Conservation (phyloP, 441 rosid genomes). For the Brassica balearica region DNA sequence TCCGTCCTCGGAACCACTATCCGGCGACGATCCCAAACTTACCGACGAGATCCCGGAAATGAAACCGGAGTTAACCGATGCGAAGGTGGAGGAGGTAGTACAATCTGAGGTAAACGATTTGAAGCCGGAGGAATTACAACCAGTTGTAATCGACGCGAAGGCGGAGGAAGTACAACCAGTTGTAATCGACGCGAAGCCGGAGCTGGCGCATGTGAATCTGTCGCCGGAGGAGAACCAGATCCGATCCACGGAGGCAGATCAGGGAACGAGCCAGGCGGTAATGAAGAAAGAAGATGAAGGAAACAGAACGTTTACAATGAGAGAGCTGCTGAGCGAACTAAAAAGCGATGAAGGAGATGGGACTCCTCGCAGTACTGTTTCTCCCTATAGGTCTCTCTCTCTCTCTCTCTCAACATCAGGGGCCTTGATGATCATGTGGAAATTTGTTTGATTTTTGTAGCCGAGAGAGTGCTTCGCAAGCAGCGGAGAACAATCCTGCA, state of each 20-base stretch:
- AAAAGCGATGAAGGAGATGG: constrained; percentile 80
- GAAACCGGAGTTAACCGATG: constrained; percentile 22
- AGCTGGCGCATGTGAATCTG: constrained; percentile 48
- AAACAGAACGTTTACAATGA: constrained; percentile 83
- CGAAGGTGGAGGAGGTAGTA: constrained; percentile 20
- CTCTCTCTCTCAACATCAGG: neutral
- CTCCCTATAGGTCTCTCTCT: constrained; percentile 63
- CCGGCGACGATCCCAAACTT: constrained; percentile 37
- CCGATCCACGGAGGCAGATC: constrained; percentile 46
- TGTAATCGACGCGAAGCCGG: constrained; percentile 30
- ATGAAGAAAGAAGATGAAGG: constrained; percentile 66
- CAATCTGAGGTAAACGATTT: constrained; percentile 19
- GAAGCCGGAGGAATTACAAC: constrained; percentile 21
- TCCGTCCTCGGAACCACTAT: constrained; percentile 37
- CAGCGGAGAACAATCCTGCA: constrained; percentile 76
- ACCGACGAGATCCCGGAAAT: constrained; percentile 20
- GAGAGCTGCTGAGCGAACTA: constrained; percentile 81
- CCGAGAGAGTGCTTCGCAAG: constrained; percentile 64
- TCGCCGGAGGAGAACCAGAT: constrained; percentile 46
- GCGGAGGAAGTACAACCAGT: constrained; percentile 24
- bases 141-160: constrained; percentile 29
- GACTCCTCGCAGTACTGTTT: constrained; percentile 46
- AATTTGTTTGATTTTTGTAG: constrained; percentile 48
- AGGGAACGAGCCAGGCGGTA: constrained; percentile 41
- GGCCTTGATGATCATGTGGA: constrained; percentile 5